A percentile compares a stretch with the other conserved stretches of the same genome.
Evolutionary conservation across 208 protist species (phyloP).

Genomic region (Wallacemonas sp.): DNA sequence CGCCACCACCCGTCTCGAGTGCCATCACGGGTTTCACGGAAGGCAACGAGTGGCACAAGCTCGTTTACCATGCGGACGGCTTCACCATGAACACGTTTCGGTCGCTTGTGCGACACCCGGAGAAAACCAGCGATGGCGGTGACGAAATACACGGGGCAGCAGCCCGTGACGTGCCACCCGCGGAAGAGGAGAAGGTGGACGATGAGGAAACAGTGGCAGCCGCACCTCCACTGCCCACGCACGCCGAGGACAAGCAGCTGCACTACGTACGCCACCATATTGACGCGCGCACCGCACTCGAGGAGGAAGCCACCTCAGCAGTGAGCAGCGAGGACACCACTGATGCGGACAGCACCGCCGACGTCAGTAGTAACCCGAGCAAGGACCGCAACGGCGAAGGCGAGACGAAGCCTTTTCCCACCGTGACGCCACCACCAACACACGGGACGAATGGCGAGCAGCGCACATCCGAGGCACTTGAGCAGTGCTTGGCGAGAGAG

Average conservation of each 20-base stretch:
- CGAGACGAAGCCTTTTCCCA: background rate
- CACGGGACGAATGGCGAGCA: too few species aligned
- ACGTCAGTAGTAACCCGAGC: too few species aligned
- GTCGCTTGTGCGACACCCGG: background rate
- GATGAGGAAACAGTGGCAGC: conserved; percentile 2
- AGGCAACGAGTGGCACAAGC: conserved; percentile 4
- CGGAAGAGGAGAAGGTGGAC: background rate
- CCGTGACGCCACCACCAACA: background rate
- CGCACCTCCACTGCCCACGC: background rate
- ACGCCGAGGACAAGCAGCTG: conserved; percentile 3
- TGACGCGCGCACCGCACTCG: background rate
- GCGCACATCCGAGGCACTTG: background rate
- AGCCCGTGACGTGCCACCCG: too few species aligned
- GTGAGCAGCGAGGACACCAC: background rate
- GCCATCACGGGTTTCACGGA: background rate
- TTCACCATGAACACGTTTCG: conserved; percentile 11
- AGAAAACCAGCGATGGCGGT: background rate
- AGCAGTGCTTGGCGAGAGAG: background rate
- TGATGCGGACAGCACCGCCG: too few species aligned
- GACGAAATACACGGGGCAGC: too few species aligned
- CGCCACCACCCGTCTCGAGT: background rate
- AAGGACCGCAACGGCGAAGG: background rate
- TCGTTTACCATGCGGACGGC: background rate
- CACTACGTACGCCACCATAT: conserved; percentile 6
- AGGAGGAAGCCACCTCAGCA: background rate